Evolutionary conservation across 768 basidiomycete species (phyloP).

Genomic region (Daedaleopsis nitida): DNA sequence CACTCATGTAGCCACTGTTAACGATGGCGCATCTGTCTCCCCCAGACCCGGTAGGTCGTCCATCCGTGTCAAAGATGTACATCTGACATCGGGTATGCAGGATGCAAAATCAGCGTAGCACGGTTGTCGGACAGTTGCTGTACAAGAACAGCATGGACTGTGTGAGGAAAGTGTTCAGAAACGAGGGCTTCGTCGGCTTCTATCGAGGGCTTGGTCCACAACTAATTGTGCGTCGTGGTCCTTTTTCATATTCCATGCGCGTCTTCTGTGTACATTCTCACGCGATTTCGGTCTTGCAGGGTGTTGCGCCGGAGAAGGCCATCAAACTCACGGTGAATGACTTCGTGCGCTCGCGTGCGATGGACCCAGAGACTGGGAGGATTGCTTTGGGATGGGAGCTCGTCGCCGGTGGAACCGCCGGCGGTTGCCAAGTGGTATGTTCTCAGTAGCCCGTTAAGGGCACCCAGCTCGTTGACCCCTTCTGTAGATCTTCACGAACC

Average conservation of each 20-base stretch:
- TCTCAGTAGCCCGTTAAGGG: background rate
- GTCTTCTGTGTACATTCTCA: background rate
- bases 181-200: slow-evolving; percentile 94
- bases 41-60: slow-evolving; percentile 56
- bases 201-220: slow-evolving; percentile 97
- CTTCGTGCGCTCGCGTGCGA: slow-evolving; percentile 76
- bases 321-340: slow-evolving; percentile 99
- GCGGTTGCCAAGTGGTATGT: slow-evolving; percentile 97
- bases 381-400: slow-evolving; percentile 93
- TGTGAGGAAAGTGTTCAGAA: slow-evolving; percentile 88
- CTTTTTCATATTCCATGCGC: slow-evolving; percentile 4
- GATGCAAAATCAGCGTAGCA: slow-evolving; percentile 97
- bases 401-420: slow-evolving; percentile 88
- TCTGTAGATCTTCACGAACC: slow-evolving; percentile 91
- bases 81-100: slow-evolving; percentile 37
- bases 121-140: slow-evolving; percentile 93
- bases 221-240: slow-evolving; percentile 61
- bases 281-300: slow-evolving; percentile 45
- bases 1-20: background rate
- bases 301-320: slow-evolving; percentile 95
- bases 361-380: slow-evolving; percentile 94
- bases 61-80: background rate
- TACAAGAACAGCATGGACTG: slow-evolving; percentile 98
- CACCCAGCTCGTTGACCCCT: slow-evolving; percentile 1
- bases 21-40: background rate